Conservation (phyloP, 1,139 yeast species). For the Diutina rugosa region DNA sequence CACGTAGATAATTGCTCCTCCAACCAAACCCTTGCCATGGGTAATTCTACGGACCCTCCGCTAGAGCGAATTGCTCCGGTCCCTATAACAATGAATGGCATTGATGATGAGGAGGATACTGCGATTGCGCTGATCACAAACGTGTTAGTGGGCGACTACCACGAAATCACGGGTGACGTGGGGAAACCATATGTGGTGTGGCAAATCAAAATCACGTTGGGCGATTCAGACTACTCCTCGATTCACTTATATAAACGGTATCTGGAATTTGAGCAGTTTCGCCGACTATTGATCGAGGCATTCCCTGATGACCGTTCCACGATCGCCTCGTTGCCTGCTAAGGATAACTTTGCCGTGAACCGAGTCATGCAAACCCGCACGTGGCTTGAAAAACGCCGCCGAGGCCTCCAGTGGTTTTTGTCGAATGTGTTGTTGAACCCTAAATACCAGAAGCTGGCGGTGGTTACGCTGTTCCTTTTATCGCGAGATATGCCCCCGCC, state of each 20-base stretch:
- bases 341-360: constrained; percentile 33
- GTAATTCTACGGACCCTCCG: background rate
- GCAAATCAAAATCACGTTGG: constrained; percentile 31
- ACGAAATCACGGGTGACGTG: constrained; percentile 24
- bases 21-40: background rate
- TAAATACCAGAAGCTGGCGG: constrained; percentile 28
- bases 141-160: constrained; percentile 18
- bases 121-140: background rate
- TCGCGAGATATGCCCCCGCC: background rate
- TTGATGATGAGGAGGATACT: background rate
- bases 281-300: constrained; percentile 23
- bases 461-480: constrained; percentile 39
- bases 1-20: background rate
- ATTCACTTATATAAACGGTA: constrained; percentile 47
- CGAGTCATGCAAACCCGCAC: constrained; percentile 29
- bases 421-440: constrained; percentile 61
- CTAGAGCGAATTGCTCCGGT: background rate
- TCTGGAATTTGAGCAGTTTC: constrained; percentile 45
- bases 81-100: background rate
- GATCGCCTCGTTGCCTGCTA: constrained; percentile 59
- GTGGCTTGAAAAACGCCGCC: constrained; percentile 51
- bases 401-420: constrained; percentile 65
- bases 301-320: constrained; percentile 20
- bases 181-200: constrained; percentile 29
- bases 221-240: constrained; percentile 31